Conservation (phyloP, 768 basidiomycete genomes). For the Termitomyces bulborhizus region DNA sequence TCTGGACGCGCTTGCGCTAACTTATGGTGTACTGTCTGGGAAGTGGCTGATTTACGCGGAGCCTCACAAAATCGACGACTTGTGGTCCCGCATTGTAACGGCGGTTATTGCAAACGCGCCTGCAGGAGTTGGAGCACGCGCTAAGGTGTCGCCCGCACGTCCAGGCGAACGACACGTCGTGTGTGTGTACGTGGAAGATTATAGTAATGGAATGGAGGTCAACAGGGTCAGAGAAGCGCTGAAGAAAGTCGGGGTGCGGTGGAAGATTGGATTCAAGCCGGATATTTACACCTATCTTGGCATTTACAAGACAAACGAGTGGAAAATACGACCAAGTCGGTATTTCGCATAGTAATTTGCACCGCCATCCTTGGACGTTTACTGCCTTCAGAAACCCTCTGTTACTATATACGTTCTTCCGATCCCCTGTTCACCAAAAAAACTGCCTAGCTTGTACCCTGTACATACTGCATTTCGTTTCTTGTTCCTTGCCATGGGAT, state of each 20-base stretch:
- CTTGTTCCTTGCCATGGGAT: too few relatives aligned
- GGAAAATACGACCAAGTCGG: conserved; percentile 27
- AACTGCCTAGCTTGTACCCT: not conserved
- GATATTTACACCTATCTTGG: conserved; percentile 33
- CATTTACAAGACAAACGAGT: conserved; percentile 31
- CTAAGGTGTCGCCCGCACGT: conserved; percentile 29
- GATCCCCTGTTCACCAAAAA: not conserved
- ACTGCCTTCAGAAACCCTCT: too few relatives aligned
- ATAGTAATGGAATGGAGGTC: conserved; percentile 21
- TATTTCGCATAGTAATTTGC: conserved; percentile 13
- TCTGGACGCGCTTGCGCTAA: conserved; percentile 27
- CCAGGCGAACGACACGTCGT: conserved; percentile 28
- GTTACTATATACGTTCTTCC: too few relatives aligned
- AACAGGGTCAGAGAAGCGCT: conserved; percentile 25
- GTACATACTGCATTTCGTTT: not conserved
- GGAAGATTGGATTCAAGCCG: conserved; percentile 34
- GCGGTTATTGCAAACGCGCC: conserved; percentile 10
- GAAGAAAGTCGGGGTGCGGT: conserved; percentile 24
- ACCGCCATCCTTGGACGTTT: not conserved
- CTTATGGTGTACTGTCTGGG: conserved; percentile 24
- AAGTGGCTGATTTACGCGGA: conserved; percentile 35
- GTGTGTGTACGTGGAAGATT: conserved; percentile 28
- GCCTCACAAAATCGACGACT: conserved; percentile 22
- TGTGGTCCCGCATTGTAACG: conserved; percentile 29
- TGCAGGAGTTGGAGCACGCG: conserved; percentile 15